A percentile compares a stretch with the other conserved stretches of the same genome.
These are phyloP conservation scores for Daldinia grandis DNA, from an alignment of 495 filamentous ascomycete genomes.

Conservation along the genomic window DNA sequence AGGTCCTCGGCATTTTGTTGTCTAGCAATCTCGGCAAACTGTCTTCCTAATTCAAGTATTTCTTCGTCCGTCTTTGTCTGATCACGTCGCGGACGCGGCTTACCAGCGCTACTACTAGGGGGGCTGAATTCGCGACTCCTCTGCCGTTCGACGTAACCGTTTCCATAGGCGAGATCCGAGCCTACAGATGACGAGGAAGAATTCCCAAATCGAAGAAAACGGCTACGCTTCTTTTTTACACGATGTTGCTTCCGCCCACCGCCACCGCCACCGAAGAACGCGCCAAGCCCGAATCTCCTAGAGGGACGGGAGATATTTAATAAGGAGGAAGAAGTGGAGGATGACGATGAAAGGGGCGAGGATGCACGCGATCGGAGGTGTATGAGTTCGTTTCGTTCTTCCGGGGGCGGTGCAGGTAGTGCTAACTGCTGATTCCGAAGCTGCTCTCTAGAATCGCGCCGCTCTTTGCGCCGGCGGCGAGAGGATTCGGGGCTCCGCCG, in stretches of 20 bases:
- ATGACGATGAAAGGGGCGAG: slow-evolving; percentile 55
- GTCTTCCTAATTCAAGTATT: slow-evolving; percentile 56
- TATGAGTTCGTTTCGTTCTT: slow-evolving; percentile 39
- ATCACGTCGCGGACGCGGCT: slow-evolving; percentile 38
- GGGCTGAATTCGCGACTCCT: slow-evolving; percentile 43
- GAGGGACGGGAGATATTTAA: slow-evolving; percentile 55
- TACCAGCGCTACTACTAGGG: slow-evolving; percentile 22
- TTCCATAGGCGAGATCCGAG: slow-evolving; percentile 64
- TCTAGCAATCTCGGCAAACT: slow-evolving; percentile 56
- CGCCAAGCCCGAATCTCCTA: slow-evolving; percentile 51
- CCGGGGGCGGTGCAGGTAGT: slow-evolving; percentile 15
- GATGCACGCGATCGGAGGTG: slow-evolving; percentile 47
- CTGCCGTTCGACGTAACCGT: slow-evolving; percentile 58
- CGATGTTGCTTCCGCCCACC: slow-evolving; percentile 43
- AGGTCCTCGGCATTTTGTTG: slow-evolving; percentile 55
- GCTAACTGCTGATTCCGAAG: slow-evolving; percentile 41
- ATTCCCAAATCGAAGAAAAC: slow-evolving; percentile 56
- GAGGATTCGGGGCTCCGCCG: slow-evolving; percentile 59
- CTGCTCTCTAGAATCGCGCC: slow-evolving; percentile 57
- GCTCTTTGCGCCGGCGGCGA: slow-evolving; percentile 58
- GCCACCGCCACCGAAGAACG: slow-evolving; percentile 50
- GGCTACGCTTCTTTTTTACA: slow-evolving; percentile 54
- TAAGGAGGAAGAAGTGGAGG: slow-evolving; percentile 55
- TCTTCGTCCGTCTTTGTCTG: slow-evolving; percentile 62
- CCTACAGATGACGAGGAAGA: slow-evolving; percentile 59